Percentiles rank a stretch among this genome's conserved stretches.
Conservation (phyloP, 768 basidiomycete species). For the Mycena venus region DNA sequence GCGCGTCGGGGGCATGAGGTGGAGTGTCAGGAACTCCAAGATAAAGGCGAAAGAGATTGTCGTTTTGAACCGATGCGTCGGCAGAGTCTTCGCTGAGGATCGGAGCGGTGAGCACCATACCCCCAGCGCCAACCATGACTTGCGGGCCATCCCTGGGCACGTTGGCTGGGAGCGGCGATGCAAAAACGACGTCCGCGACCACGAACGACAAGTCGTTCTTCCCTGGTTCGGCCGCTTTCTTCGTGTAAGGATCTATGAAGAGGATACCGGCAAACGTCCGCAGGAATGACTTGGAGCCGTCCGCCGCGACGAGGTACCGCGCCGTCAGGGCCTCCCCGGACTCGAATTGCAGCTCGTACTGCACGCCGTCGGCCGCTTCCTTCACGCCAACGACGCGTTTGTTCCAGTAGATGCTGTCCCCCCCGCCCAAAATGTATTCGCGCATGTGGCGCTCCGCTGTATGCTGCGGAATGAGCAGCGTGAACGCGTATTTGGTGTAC, state of each 20-base stretch:
- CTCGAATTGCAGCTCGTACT: constrained; percentile 41
- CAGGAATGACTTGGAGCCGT: constrained; percentile 52
- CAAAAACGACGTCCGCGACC: constrained; percentile 9
- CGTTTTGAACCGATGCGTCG: no score
- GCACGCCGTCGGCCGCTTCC: constrained; percentile 35
- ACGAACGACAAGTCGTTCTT: constrained; percentile 1
- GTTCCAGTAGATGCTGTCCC: constrained; percentile 47
- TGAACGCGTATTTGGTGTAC: constrained; percentile 52
- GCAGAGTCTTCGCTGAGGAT: neutral
- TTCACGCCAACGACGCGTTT: constrained; percentile 48
- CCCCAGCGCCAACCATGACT: constrained; percentile 22
- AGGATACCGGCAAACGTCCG: constrained; percentile 34
- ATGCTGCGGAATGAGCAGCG: constrained; percentile 52
- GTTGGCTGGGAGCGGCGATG: constrained; percentile 7
- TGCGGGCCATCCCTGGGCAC: neutral
- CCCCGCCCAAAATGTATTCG: constrained; percentile 41
- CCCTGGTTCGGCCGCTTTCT: neutral
- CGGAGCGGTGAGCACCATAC: constrained; percentile 18
- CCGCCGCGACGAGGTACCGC: constrained; percentile 59
- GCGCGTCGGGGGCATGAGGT: constrained; percentile 4
- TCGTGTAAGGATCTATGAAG: constrained; percentile 14
- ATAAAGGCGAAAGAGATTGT: constrained; percentile 21
- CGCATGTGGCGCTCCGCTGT: constrained; percentile 52
- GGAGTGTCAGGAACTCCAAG: constrained; percentile 22
- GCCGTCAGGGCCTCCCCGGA: constrained; percentile 32